Evolutionary conservation across 345 rosid species (phyloP).

Genomic region (Lagerstroemia speciosa): DNA sequence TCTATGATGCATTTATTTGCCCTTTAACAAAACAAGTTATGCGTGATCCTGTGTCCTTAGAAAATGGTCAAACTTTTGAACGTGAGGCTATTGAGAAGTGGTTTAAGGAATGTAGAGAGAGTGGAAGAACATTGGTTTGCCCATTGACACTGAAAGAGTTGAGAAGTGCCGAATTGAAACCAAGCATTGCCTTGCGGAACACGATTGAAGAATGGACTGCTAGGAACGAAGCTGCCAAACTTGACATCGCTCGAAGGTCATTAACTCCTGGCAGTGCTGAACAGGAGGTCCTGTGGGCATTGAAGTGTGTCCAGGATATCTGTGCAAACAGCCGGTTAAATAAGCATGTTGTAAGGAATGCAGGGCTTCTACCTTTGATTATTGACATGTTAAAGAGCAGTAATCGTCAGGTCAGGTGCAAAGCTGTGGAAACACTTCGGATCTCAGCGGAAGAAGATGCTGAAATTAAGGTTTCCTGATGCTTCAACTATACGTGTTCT

Average conservation of each 20-base stretch:
- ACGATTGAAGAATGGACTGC: conserved; percentile 96
- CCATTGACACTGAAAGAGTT: conserved; percentile 67
- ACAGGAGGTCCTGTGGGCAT: conserved; percentile 45
- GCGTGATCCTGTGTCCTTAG: conserved; percentile 79
- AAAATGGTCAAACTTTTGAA: conserved; percentile 83
- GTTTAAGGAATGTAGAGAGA: conserved; percentile 68
- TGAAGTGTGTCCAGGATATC: conserved; percentile 46
- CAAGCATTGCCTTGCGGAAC: conserved; percentile 72
- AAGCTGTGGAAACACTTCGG: conserved; percentile 65
- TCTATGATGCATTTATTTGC: conserved; percentile 85
- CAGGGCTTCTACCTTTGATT: conserved; percentile 65
- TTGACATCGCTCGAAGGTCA: conserved; percentile 69
- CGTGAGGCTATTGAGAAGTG: conserved; percentile 85
- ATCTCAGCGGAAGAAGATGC: conserved; percentile 67
- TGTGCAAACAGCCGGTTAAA: conserved; percentile 46
- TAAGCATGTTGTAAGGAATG: conserved; percentile 49
- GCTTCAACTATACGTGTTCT: conserved; percentile 8
- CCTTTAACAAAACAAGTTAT: conserved; percentile 88
- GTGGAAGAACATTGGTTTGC: conserved; percentile 48
- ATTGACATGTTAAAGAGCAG: conserved; percentile 65
- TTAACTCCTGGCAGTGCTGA: conserved; percentile 54
- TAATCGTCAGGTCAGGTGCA: conserved; percentile 68
- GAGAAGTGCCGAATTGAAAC: conserved; percentile 51
- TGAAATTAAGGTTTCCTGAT: conserved; percentile 64
- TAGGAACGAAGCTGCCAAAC: conserved; percentile 78